Evolutionary conservation across 371 early-diverging fungal species (phyloP), one percentile per base, ranked within the genome.

Genomic region (Mucor indicus): DNA sequence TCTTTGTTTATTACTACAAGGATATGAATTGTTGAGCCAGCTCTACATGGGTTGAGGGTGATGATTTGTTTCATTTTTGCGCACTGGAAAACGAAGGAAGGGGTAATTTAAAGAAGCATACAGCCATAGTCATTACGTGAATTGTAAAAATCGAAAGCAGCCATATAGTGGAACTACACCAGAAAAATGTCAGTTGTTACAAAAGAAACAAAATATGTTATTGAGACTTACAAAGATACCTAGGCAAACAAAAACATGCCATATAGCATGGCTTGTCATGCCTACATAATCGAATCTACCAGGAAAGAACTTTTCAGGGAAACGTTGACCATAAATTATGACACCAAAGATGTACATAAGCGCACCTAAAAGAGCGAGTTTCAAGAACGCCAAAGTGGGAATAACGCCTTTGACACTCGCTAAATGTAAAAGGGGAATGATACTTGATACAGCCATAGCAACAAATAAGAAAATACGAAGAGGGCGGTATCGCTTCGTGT

Each of bases 271-370:
- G 23, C 82, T 81, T 41, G 83, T 80, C 48, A 68, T 40, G 29
- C 79, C 78, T 39, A 76, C 59, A 23, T 63, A 53, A 57, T 90
- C 89, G 68, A 87, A 86, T 48, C 62, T 54, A 4, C 90, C 90
- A 4, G 86, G 87, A 41, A 60, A 76, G 38, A 68, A 73, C 53
- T 82, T 75, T 62, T 90, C 89, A 11, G 89, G 90, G 40, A 82
- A 73, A 23, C 82, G 72, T 38, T 73, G 68, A 35, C 80, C 81
- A 50, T 87, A 67, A 27, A 67, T 50, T 27, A 53, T 52, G 19
- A 80, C 72, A 19, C 80, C 83, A 2, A 68, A 48, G 16, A 77
- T 20, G 53, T 82, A 82, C 36, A 74, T 76, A 31, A 60, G 6
- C 0, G 77, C 72, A 16, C 77, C 73, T 20, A 71, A 57, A 39